phyloP scores from a whole-genome alignment of 1,284 basidiomycete species.

The Uromyces viciae-fabae region DNA sequence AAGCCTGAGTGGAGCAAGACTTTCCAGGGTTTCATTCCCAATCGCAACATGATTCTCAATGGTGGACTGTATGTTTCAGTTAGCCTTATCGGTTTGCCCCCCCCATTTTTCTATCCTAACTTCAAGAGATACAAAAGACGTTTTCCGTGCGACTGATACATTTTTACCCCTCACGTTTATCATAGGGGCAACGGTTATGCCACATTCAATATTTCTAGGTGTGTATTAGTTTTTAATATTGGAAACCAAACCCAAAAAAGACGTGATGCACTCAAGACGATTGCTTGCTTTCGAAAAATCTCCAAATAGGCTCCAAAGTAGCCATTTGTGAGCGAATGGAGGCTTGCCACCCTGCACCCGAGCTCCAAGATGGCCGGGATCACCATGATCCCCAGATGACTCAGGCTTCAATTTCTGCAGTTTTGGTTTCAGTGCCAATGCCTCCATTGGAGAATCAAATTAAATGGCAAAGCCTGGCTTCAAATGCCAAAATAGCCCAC shows the following conservation, averaged over 20 bases:
- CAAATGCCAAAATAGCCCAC: neutral
- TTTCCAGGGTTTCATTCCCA: conserved; percentile 79
- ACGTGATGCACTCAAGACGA: neutral
- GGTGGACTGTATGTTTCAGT: conserved; percentile 73
- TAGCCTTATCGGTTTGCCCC: conserved; percentile 58
- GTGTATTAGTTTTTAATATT: neutral
- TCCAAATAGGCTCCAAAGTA: conserved; percentile 34
- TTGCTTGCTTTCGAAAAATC: neutral
- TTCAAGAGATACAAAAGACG: too few species aligned
- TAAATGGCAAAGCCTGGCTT: too few species aligned
- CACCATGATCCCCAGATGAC: neutral
- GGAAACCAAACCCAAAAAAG: neutral
- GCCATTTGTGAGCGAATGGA: conserved; percentile 24
- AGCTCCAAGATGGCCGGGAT: neutral
- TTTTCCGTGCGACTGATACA: conserved; percentile 40
- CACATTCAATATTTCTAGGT: conserved; percentile 77
- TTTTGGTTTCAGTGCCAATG: neutral
- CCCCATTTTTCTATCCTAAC: neutral
- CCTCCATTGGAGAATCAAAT: too few species aligned
- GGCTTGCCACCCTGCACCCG: neutral
- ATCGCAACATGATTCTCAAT: conserved; percentile 63
- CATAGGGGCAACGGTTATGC: conserved; percentile 72
- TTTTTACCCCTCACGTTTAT: conserved; percentile 13
- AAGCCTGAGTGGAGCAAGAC: conserved; percentile 71
- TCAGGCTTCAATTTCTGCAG: neutral